A percentile compares a stretch with the other conserved stretches of the same genome.
phyloP scores from a whole-genome alignment of 768 basidiomycete species.

The Boletus sensibilis region DNA sequence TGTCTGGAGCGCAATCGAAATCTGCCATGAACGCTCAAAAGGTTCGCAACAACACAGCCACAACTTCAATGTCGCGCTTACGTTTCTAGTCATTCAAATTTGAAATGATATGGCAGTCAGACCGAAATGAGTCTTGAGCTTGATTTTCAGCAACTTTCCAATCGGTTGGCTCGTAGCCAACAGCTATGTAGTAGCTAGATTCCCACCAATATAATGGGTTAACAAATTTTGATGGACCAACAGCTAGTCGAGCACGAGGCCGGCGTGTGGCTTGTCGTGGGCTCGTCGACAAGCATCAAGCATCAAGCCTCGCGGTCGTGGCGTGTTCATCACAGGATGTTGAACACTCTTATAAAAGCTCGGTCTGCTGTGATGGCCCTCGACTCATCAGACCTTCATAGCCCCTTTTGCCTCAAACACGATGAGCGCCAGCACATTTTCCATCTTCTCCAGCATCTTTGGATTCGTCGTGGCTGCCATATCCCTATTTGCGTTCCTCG shows the following conservation, averaged over 20 bases:
- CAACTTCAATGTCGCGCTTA: too few species aligned
- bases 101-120: too few species aligned
- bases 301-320: background rate
- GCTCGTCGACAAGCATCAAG: too few species aligned
- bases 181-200: background rate
- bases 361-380: background rate
- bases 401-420: background rate
- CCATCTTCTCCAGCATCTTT: conserved; percentile 1
- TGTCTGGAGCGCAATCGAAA: background rate
- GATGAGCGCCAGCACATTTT: background rate
- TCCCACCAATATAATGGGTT: too few species aligned
- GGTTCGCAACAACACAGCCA: background rate
- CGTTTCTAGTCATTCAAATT: too few species aligned
- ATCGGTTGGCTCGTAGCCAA: background rate
- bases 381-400: background rate
- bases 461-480: background rate
- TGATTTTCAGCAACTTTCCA: too few species aligned
- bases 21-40: background rate
- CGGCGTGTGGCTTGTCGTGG: background rate
- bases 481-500: background rate
- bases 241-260: background rate
- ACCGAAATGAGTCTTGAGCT: too few species aligned
- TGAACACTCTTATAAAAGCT: background rate
- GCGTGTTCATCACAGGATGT: background rate
- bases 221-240: background rate